Conservation (phyloP, 805 yeast species). For the Wickerhamomyces subpelliculosus region DNA sequence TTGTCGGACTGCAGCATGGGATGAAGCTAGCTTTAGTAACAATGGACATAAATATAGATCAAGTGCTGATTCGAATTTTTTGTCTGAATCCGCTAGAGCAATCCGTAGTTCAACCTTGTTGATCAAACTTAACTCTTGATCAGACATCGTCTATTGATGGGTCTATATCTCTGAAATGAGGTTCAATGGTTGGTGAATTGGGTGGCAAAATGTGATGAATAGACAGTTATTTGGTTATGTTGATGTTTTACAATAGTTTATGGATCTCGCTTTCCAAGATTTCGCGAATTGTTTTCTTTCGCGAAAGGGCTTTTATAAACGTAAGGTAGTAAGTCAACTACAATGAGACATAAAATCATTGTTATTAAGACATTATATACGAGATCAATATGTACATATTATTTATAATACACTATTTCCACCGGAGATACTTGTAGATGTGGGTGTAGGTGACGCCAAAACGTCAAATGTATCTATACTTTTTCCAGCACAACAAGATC, state of each 20-base stretch:
- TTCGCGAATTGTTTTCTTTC: neutral
- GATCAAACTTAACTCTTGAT: conserved; percentile 50
- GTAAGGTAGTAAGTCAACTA: too few species aligned
- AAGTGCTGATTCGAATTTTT: conserved; percentile 54
- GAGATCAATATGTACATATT: too few species aligned
- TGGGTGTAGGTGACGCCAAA: too few species aligned
- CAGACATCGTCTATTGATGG: conserved; percentile 15
- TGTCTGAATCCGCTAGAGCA: conserved; percentile 66
- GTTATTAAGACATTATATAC: too few species aligned
- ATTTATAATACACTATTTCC: too few species aligned
- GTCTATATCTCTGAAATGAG: neutral
- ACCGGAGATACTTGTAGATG: too few species aligned
- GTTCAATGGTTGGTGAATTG: neutral
- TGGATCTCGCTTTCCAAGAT: neutral
- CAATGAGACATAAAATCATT: too few species aligned
- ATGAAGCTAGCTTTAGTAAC: conserved; percentile 69
- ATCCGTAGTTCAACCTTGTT: conserved; percentile 77
- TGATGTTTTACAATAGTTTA: neutral
- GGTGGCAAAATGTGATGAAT: neutral
- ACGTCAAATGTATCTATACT: too few species aligned
- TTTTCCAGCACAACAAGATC: too few species aligned
- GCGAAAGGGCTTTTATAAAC: neutral
- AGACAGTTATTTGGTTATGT: neutral
- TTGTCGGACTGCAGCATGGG: conserved; percentile 55
- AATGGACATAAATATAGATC: conserved; percentile 68